phyloP scores from a whole-genome alignment of 352 stramenopile genomes.

The Phytopythium boreale region DNA sequence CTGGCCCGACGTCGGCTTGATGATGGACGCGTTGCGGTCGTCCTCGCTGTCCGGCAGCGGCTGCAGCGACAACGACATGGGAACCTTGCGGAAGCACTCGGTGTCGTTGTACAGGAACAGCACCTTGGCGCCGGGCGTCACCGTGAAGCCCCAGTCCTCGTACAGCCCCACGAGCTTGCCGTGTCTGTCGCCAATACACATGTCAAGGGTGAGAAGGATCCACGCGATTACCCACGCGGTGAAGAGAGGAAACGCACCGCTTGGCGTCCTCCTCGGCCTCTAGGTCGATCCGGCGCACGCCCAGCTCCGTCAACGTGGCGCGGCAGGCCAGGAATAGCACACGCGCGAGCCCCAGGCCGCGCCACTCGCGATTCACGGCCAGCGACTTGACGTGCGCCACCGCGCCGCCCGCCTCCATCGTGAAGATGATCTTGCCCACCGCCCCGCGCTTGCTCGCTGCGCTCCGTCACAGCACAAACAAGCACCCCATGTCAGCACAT shows the following conservation, averaged over 20 bases:
- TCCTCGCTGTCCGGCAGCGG: conserved; percentile 13
- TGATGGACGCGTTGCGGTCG: conserved; percentile 38
- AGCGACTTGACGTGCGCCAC: conserved; percentile 79
- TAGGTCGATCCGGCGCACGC: conserved; percentile 45
- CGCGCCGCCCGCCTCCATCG: conserved; percentile 41
- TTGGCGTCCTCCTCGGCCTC: conserved; percentile 70
- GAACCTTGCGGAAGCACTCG: conserved; percentile 83
- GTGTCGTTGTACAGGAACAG: conserved; percentile 85
- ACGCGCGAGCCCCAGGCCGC: conserved; percentile 63
- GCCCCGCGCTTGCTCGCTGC: conserved; percentile 48
- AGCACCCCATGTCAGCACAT: neutral
- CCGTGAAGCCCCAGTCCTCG: conserved; percentile 60
- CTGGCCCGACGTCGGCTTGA: conserved; percentile 33
- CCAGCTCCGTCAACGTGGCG: conserved; percentile 55
- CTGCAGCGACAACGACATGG: conserved; percentile 58
- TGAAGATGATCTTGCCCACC: conserved; percentile 83
- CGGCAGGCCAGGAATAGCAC: conserved; percentile 77
- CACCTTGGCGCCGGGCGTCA: conserved; percentile 54
- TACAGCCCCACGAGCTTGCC: conserved; percentile 71
- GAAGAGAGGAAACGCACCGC: conserved; percentile 13
- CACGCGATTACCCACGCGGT: no score
- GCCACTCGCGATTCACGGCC: conserved; percentile 62
- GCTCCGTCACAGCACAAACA: neutral
- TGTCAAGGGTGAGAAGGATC: neutral
- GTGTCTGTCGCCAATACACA: conserved; percentile 14